phyloP scores from a whole-genome alignment of 371 early-diverging fungal genomes.

The Lichtheimia ramosa region DNA sequence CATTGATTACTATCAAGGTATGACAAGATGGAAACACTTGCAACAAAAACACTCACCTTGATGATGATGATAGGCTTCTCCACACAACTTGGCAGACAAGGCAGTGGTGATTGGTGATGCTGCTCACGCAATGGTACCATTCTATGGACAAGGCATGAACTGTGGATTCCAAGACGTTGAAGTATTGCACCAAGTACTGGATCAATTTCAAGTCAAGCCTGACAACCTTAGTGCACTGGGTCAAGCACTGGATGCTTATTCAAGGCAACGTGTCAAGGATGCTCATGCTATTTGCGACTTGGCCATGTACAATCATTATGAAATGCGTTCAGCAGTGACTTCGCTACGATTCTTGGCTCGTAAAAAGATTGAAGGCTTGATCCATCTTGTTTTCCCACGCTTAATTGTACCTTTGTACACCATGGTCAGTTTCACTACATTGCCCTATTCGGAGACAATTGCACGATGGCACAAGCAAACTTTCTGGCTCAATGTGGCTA shows the following conservation, averaged over 20 bases:
- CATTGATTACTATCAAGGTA: slow-evolving; percentile 77
- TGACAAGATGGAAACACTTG: slow-evolving; percentile 20
- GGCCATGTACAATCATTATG: slow-evolving; percentile 92
- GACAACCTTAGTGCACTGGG: slow-evolving; percentile 32
- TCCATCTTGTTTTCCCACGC: slow-evolving; percentile 75
- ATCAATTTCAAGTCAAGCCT: slow-evolving; percentile 45
- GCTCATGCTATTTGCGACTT: slow-evolving; percentile 92
- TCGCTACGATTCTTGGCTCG: slow-evolving; percentile 69
- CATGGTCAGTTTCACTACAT: slow-evolving; percentile 92
- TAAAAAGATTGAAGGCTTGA: slow-evolving; percentile 73
- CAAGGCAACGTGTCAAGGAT: slow-evolving; percentile 72
- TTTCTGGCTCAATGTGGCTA: slow-evolving; percentile 44
- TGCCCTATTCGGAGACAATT: slow-evolving; percentile 82
- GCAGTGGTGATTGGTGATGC: slow-evolving; percentile 93
- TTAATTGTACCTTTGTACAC: slow-evolving; percentile 89
- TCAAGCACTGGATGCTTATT: slow-evolving; percentile 74
- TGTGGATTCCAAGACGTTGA: slow-evolving; percentile 96
- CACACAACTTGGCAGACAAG: slow-evolving; percentile 79
- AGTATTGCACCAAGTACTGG: slow-evolving; percentile 71
- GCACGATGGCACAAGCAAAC: slow-evolving; percentile 59
- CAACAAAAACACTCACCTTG: neutral
- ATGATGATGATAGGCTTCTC: slow-evolving; percentile 60
- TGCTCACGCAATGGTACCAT: slow-evolving; percentile 98
- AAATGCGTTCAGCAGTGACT: slow-evolving; percentile 90
- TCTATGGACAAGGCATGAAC: slow-evolving; percentile 97